Base-by-base conservation (phyloP, 306 rosid species). In the peach (Prunus persica) region DNA sequence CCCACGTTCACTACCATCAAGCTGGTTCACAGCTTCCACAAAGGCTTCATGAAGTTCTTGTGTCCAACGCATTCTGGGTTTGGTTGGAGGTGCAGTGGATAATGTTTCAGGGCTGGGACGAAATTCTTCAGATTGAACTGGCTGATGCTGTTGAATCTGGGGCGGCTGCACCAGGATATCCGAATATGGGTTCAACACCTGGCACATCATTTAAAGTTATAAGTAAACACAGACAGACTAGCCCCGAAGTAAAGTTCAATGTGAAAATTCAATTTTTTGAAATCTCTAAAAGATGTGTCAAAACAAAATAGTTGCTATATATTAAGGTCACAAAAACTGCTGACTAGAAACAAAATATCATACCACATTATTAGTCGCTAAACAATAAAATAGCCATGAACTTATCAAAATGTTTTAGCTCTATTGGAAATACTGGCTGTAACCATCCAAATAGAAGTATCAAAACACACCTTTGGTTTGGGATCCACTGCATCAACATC, bases 41-140 rank as follows among this genome's bases (percentile, higher is more conserved):
- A 95, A 95, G 73, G 97, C 90, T 84, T 90, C 96, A 1, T 95
- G 99, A 73, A 95, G 99, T 82, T 95, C 97, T 52, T 89, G 99
- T 13, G 97, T 90, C 99, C 99, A 95, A 43, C 99, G 96, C 97
- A 95, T 95, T 84, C 99, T 86, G 41, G 92, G 72, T 84, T 93
- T 93, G 34, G 84, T 69, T 76, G 96, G 78, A 16, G 92, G 67
- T 68, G 83, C 89, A 65, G 82, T 38, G 12, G 91, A 69, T 47
- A 56, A 78, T 5, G 96, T 78, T 27, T 72, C 90, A 73, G 86
- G 72, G 65, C 65, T 68, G 47, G 83, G 63, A 24, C 45, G 76
- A 65, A 80, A 76, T 75, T 94, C 97, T 74, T 43, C 82, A 46
- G 86, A 78, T 73, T 71, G 84, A 75, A 70, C 32, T 50, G 81